Evolutionary conservation across 495 filamentous ascomycete species (phyloP), one percentile per base, ranked within the genome.

Genomic region (Parathielavia hyrcaniae): DNA sequence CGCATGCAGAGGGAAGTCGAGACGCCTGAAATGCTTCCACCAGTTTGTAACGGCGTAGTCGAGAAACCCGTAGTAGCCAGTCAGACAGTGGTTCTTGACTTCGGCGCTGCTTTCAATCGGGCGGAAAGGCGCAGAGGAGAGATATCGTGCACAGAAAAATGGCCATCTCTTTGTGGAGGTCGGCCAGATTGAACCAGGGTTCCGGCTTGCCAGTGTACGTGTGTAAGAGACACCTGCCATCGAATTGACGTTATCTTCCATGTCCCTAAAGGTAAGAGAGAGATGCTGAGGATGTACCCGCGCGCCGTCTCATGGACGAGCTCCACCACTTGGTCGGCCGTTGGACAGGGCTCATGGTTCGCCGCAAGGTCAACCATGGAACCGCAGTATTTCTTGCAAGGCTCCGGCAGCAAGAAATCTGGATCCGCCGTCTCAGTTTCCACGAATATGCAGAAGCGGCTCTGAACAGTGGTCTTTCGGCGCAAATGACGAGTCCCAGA

Each of bases 51-150:
- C 23, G 2, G 45, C 23, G 26, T 48, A 48, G 23, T 48, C 45
- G 45, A 48, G 45, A 22, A 48, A 48, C 1, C 45, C 45, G 10
- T 48, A 48, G 45, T 48, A 48, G 13, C 45, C 45, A n/a, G 45
- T 34, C 5, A 30, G 23, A 8, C 45, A 48, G 45, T 48, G 45
- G 2, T 5, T n/a, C 13, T 12, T 32, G 45, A 48, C 26, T 8
- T 9, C 12, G 23, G 23, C n/a, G 5, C 5, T n/a, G 23, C 16
- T 16, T 26, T 26, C 11, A 14, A 32, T 8, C 5, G 5, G 23
- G 13, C 10, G 16, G 45, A 48, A 48, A 48, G 45, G 45, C 9
- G 23, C 45, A 17, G 45, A 48, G 5, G 23, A 48, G 14, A 48
- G 20, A 30, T 48, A 48, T 48, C 32, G 45, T 12, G 45, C 23